Evolutionary conservation across 1,284 basidiomycete genomes (phyloP).

Genomic region (Cerrena zonata): DNA sequence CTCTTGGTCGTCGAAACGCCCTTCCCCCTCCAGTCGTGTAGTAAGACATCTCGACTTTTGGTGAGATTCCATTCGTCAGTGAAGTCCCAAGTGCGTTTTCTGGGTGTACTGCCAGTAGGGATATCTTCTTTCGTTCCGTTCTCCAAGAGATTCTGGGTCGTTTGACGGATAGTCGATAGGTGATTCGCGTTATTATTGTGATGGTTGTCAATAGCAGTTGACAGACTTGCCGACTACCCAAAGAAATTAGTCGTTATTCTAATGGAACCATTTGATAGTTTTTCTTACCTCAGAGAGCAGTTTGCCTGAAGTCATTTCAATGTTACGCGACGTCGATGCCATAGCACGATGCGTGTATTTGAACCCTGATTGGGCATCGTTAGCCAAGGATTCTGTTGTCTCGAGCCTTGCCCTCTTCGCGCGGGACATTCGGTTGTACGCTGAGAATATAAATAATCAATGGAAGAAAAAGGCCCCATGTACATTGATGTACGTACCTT

Average conservation of each 20-base stretch:
- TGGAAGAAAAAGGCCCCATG: not conserved
- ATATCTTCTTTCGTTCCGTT: conserved; percentile 58
- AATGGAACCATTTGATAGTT: not conserved
- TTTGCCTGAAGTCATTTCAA: conserved; percentile 41
- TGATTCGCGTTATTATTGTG: conserved; percentile 34
- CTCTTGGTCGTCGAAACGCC: conserved; percentile 26
- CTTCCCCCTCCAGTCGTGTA: conserved; percentile 43
- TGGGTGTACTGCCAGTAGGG: conserved; percentile 65
- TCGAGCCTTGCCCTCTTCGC: conserved; percentile 67
- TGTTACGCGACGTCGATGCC: conserved; percentile 43
- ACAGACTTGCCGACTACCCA: conserved; percentile 36
- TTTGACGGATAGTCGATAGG: conserved; percentile 44
- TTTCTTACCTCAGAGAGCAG: conserved; percentile 46
- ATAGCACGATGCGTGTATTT: conserved; percentile 44
- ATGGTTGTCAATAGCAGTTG: conserved; percentile 37
- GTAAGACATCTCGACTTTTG: conserved; percentile 48
- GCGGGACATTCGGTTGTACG: conserved; percentile 54
- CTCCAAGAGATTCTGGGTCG: conserved; percentile 46
- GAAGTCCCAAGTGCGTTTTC: conserved; percentile 64
- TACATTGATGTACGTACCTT: conserved; percentile 35
- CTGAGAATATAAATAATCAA: conserved; percentile 26
- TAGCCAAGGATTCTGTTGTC: conserved; percentile 42
- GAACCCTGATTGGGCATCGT: conserved; percentile 48
- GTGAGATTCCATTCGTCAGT: conserved; percentile 67
- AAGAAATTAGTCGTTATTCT: conserved; percentile 2